Base-by-base conservation (phyloP, 2,329 filamentous ascomycete genomes). In the Colletotrichum melonis region DNA sequence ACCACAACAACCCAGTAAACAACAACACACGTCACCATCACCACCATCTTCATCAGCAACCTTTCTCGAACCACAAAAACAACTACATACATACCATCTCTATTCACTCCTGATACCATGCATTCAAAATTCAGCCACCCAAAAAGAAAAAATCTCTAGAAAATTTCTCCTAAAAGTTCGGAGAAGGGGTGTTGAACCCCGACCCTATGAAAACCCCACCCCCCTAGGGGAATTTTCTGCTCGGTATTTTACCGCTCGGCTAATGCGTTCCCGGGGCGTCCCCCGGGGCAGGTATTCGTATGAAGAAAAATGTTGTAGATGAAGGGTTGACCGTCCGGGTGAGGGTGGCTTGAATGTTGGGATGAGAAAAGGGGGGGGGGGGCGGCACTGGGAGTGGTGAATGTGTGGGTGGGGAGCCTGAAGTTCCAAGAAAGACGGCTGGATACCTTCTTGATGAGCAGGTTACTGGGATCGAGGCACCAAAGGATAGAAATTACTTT, bases 111-210 rank as follows among this genome's bases (percentile, higher is more conserved):
- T 49, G 1, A 22, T 5, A 9, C 7, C 6, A 49, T 22, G 8
- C 3, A 49, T 1, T 9, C 8, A 49, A 49, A 22, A 1, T n/a
- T 1, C 1, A 2, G 1, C 1, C 38, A 11, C 1, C 42, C 9
- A 22, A 49, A 49, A 22, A 9, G 16, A 11, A 5, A n/a, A 4
- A 19, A 22, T n/a, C 42, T 49, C 7, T 49, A 49, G 42, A n/a
- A 49, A 11, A 49, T 11, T 49, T 49, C 8, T 49, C 42, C 42
- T 49, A 49, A 49, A 49, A 49, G 19, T 49, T 49, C 42, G 42
- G 42, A n/a, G 16, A 49, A 35, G 32, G 42, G 19, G 19, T 49
- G 19, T 49, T 22, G 42, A 49, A 49, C 42, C 42, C 19, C 19
- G 8, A 19, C 19, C 42, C 19, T 49, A 49, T 49, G 42, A 49